Percentiles rank a stretch among this genome's conserved stretches.
Conservation (phyloP, 108 stramenopile species). For the Cyclotella distinguenda region DNA sequence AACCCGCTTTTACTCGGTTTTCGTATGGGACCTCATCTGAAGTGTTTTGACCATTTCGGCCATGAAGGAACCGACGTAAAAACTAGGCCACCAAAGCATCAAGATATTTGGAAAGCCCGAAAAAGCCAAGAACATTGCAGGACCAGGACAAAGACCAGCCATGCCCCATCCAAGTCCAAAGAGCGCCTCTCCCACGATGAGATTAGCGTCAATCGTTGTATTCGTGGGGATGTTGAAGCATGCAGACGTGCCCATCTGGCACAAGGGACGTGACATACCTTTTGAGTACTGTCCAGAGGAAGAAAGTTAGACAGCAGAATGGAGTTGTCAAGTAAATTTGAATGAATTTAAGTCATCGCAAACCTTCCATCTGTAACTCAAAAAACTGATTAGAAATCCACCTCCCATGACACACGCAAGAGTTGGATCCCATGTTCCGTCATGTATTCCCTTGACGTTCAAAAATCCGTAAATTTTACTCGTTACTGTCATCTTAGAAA, state of each 20-base stretch:
- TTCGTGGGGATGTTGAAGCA: constrained; percentile 49
- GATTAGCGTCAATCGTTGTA: constrained; percentile 48
- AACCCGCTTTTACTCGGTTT: no score
- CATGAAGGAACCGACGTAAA: constrained; percentile 35
- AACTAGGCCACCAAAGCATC: constrained; percentile 50
- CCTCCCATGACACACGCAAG: constrained; percentile 81
- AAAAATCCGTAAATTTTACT: constrained; percentile 77
- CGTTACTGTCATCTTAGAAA: constrained; percentile 63
- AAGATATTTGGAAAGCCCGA: constrained; percentile 40
- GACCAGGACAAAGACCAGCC: constrained; percentile 63
- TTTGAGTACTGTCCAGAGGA: constrained; percentile 22
- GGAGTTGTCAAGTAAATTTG: neutral
- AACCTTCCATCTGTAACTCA: constrained; percentile 63
- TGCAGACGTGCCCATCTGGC: constrained; percentile 25
- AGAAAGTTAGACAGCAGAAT: neutral
- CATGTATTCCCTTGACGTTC: constrained; percentile 39
- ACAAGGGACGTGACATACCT: constrained; percentile 32
- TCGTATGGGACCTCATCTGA: no score
- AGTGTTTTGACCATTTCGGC: constrained; percentile 30
- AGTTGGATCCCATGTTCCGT: constrained; percentile 80
- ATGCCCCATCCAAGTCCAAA: constrained; percentile 69
- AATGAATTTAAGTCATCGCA: constrained; percentile 38
- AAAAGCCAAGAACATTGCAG: constrained; percentile 52
- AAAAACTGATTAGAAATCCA: constrained; percentile 57
- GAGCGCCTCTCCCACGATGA: constrained; percentile 49